Evolutionary conservation across 1,284 basidiomycete species (phyloP), one percentile per base, ranked within the genome.

Genomic region (Hypsizygus ulmarius): DNA sequence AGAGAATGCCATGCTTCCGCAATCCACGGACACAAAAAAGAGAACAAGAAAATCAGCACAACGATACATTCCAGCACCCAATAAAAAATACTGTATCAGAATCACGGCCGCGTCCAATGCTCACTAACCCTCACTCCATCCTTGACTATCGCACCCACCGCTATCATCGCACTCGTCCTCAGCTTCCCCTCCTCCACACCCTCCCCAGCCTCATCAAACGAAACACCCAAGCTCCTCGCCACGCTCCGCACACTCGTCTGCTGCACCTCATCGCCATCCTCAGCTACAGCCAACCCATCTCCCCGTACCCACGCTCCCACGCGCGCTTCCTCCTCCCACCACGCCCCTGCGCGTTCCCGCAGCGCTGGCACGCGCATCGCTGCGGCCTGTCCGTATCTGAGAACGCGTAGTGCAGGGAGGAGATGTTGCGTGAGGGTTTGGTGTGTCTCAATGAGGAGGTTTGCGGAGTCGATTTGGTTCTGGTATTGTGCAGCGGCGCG

Each of bases 321-420:
- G 11, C 60, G 60, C 34, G 72, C 73, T 55, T 85, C 75, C 35
- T 65, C 69, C 2, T 65, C 64, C 85, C 84, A 88, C 72, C 79
- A 86, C 37, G 64, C 63, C 0, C 59, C 60, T 0, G 76, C 72
- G 19, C 71, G 71, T 9, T 64, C 66, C 11, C 77, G 73, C 11
- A 81, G 66, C 29, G 64, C 59, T 1, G 80, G 78, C 10, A 72
- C 61, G 30, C 85, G 77, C 68, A 81, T 71, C 19, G 78, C 63
- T 3, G 81, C 77, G 33, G 76, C 78, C 32, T 71, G 72, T 1
- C 76, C 68, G 53, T 79, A 78, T 54, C 77, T 78, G 44, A 82
- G 64, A 32, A 83, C 68, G 48, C 79, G 75, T 8, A 81, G 60
- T 1, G 73, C 73, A 34, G 64, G 67, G 41, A 58, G 68, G 18